Base-by-base conservation (phyloP, 805 yeast species). In the Suhomyces canberraensis region DNA sequence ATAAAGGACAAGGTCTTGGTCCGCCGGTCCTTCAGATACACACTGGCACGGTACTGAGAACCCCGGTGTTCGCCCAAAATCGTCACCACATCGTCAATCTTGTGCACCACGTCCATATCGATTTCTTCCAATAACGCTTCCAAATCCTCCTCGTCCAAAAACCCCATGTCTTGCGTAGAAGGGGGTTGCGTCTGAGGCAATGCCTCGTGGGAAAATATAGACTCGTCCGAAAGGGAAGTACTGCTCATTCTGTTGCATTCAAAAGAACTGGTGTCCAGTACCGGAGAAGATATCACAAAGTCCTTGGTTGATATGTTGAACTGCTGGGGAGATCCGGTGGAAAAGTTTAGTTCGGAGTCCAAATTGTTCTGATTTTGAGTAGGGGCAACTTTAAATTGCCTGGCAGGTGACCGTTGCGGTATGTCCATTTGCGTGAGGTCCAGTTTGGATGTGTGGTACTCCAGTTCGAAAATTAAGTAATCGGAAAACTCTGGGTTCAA, bases 51-150 rank as follows among this genome's bases (percentile, higher is more conserved):
- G 16, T 14, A 20, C 15, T 4, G 29, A 28, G 28, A 13, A 16
- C 27, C 35, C 24, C 16, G 17, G 30, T 45, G 46, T 15, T 33
- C 18, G 11, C 48, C 51, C 18, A 47, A 43, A 3, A 56, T 45
- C 11, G 54, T 46, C n/a, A 58, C 49, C 11, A 56, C 52, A 14
- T 46, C 48, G 29, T 57, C 58, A n/a, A 58, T 50, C 18, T 43
- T 31, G 36, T 46, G 55, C 11, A 58, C 42, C 33, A 44, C 29
- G 11, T 44, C 38, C 14, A 48, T 25, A 8, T 51, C 50, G 15
- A 54, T 29, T 27, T 55, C 56, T 5, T 51, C 54, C 18, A 55
- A 36, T 18, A 48, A 48, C 6, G 37, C 37, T 4, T 54, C 58
- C 30, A 45, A 25, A 11, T 46, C 49, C 4, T 40, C 40, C 21